A percentile compares a stretch with the other conserved stretches of the same genome.
Conservation (phyloP, 1,284 basidiomycete genomes). For the Tilletia horrida region DNA sequence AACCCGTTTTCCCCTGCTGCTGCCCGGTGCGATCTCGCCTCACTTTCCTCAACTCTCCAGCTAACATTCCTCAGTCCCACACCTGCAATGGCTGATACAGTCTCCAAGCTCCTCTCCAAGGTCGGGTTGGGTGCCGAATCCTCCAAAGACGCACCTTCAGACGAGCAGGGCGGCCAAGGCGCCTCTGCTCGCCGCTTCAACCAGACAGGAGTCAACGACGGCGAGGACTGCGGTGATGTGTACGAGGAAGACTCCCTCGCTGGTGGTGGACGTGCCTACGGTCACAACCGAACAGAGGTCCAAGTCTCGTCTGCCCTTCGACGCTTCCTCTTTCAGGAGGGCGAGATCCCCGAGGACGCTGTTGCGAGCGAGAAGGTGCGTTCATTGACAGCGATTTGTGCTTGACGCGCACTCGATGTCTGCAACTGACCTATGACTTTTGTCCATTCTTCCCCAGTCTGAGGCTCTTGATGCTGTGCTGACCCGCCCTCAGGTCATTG, state of each 20-base stretch:
- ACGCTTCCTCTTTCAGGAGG: conserved; percentile 31
- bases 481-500: conserved; percentile 37
- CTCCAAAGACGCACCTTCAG: conserved; percentile 3
- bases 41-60: not conserved
- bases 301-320: conserved; percentile 40
- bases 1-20: no score
- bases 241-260: conserved; percentile 39
- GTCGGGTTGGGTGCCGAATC: conserved; percentile 7
- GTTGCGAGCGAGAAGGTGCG: conserved; percentile 26
- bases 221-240: conserved; percentile 44
- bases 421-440: no score
- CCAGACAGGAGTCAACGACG: conserved; percentile 30
- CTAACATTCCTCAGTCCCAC: not conserved
- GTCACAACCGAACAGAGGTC: conserved; percentile 35
- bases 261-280: conserved; percentile 43
- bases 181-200: conserved; percentile 3
- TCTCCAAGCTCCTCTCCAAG: conserved; percentile 9
- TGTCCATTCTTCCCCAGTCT: conserved; percentile 16
- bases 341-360: conserved; percentile 29
- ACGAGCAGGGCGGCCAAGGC: not conserved
- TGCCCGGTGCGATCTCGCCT: no score
- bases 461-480: conserved; percentile 31
- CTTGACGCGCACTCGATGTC: not conserved
- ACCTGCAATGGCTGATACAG: not conserved
- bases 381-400: not conserved